Evolutionary conservation across 116 monocot species (phyloP), one percentile per base, ranked within the genome.

Genomic region (Thalassia testudinum): DNA sequence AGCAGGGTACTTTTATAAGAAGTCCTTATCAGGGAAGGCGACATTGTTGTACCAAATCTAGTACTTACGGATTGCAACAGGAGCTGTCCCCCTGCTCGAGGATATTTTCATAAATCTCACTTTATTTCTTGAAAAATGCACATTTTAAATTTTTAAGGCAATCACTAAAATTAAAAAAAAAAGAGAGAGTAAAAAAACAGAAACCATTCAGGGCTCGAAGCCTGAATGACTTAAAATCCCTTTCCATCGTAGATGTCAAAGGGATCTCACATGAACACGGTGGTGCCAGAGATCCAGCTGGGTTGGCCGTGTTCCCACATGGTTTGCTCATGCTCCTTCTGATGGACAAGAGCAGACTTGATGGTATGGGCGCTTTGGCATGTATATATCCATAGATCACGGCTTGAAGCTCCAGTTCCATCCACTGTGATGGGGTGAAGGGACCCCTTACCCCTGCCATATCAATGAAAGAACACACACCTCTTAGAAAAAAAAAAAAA

Each of bases 401-500:
- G 21, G 77, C 86, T 48, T 97, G 97, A 47, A 85, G 79, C 48
- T 97, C 89, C 52, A 97, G 69, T 70, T 97, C 97, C 70, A 97
- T 64, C 82, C 89, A 89, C 51, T 97, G 97, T 42, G 97, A 82
- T 50, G 89, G 89, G 59, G 97, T 89, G 73, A 97, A 97, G n/a
- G 79, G 63, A 6, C 85, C 79, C 45, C 70, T 82, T 16, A 71
- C 42, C 57, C 95, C 73, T 59, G 61, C 67, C 60, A 45, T 15
- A 45, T 40, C 40, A 14, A 8, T 14, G 40, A 8, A 77, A 50
- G 50, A 68, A 65, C 37, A 71, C 83, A 59, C 74, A 56, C 70
- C 78, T 64, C 52, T 58, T 42, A 68, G 6, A 66, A 62, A 1
- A 64, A 40, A 43, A 72, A 44, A 57, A 37, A 26, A 11, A 18